Evolutionary conservation across 169 alveolate genomes (phyloP).

Genomic region (Haemoproteus tartakovskyi): DNA sequence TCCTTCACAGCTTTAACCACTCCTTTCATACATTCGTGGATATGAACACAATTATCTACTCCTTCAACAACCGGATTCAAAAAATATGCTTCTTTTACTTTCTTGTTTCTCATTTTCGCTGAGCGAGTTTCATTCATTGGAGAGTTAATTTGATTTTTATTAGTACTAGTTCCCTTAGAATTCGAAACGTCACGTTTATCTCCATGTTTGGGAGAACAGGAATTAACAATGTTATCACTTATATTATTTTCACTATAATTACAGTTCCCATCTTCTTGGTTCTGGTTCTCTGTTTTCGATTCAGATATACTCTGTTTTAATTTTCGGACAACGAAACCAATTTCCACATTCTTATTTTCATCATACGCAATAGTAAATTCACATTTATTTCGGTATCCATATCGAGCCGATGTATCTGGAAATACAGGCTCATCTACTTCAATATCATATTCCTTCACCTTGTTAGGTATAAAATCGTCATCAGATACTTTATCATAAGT

Average conservation of each 20-base stretch:
- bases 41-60: conserved; percentile 51
- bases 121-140: conserved; percentile 51
- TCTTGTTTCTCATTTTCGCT: conserved; percentile 45
- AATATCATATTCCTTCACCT: conserved; percentile 25
- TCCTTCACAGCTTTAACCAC: conserved; percentile 46
- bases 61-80: conserved; percentile 48
- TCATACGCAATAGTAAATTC: conserved; percentile 62
- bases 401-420: conserved; percentile 17
- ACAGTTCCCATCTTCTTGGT: conserved; percentile 33
- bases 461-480: too few species aligned
- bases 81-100: conserved; percentile 34
- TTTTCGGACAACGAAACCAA: conserved; percentile 63
- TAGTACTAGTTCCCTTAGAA: too few species aligned
- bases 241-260: conserved; percentile 63
- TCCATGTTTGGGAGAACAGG: too few species aligned
- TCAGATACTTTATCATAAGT: conserved; percentile 33
- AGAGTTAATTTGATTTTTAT: too few species aligned
- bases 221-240: conserved; percentile 41
- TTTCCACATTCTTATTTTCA: conserved; percentile 57
- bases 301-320: conserved; percentile 26
- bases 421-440: conserved; percentile 34
- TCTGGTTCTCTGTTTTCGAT: background rate
- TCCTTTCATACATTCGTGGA: conserved; percentile 58
- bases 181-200: too few species aligned
- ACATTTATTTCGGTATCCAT: conserved; percentile 54